Evolutionary conservation across 805 yeast genomes (phyloP), one percentile per base, ranked within the genome.

Genomic region (Danielia reshetovae): DNA sequence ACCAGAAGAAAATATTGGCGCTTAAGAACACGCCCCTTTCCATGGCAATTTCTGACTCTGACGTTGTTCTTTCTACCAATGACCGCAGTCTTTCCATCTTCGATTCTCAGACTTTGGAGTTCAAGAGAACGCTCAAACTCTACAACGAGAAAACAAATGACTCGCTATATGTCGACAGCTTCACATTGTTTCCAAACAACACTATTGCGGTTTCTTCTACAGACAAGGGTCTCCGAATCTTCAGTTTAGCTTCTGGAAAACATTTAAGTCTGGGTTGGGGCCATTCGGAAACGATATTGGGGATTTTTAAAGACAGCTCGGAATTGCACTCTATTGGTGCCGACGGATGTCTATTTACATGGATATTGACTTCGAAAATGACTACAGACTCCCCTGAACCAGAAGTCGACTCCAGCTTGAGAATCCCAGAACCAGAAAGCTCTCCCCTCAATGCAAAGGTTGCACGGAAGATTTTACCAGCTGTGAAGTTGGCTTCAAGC

Each of bases 221-320:
- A 0, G 88, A 81, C 51, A 79, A 77, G 50, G 72, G 83, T 18
- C 54, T 82, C 2, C 56, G 84, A 16, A 46, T 66, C 2, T 78
- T 72, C 48, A 63, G 65, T 18, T 71, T 66, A 40, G 36, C 46
- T 1, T 62, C 60, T 6, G 82, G 80, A 1, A 71, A 59, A 32
- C 66, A 66, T 7, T 28, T 77, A 7, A 65, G 74, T 6, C 62
- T 70, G 0, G 72, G 65, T 30, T 81, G 83, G 82, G 89, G 68
- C 1, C 70, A 62, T 31, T 60, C 55, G 59, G 68, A 79, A 25
- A 54, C 70, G 1, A 66, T 79, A 4, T 51, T 73, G 10, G 72
- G 75, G 0, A 37, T 80, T 13, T 40, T 55, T 6, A 35, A 59
- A 7, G 34, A 44, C 5, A 46, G 45, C 2, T 39, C 48, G 4